These are phyloP conservation scores for Trametes villosa DNA, from an alignment of 768 basidiomycete species.

Conservation along the genomic window DNA sequence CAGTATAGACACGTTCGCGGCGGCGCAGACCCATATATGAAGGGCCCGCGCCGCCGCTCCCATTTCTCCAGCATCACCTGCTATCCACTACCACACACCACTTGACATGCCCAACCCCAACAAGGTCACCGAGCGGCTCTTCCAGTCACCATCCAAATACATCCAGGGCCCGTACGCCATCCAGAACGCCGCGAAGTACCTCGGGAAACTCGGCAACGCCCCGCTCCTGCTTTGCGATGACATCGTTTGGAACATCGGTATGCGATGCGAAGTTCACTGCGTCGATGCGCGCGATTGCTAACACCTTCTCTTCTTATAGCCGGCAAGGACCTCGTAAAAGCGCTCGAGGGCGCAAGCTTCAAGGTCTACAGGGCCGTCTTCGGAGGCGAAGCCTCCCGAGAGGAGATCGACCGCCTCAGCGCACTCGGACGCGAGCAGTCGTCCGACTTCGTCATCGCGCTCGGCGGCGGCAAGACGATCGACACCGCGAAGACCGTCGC, in stretches of 20 bases:
- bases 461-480: conserved; percentile 39
- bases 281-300: background rate
- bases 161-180: conserved; percentile 39
- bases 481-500: conserved; percentile 37
- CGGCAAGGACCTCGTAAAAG: conserved; percentile 31
- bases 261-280: background rate
- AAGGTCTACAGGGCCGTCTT: conserved; percentile 33
- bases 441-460: conserved; percentile 36
- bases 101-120: conserved; percentile 27
- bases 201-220: conserved; percentile 28
- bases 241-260: conserved; percentile 36
- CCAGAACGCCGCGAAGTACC: conserved; percentile 36
- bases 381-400: conserved; percentile 35
- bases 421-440: conserved; percentile 21
- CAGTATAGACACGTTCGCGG: background rate
- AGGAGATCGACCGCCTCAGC: conserved; percentile 33
- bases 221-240: conserved; percentile 34
- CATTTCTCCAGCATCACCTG: background rate
- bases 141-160: conserved; percentile 40
- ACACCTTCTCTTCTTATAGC: conserved; percentile 16
- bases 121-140: conserved; percentile 34
- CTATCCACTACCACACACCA: background rate
- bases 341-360: conserved; percentile 30
- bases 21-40: background rate
- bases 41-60: background rate